Evolutionary conservation across 306 rosid genomes (phyloP).

Genomic region (Casuarina glauca): DNA sequence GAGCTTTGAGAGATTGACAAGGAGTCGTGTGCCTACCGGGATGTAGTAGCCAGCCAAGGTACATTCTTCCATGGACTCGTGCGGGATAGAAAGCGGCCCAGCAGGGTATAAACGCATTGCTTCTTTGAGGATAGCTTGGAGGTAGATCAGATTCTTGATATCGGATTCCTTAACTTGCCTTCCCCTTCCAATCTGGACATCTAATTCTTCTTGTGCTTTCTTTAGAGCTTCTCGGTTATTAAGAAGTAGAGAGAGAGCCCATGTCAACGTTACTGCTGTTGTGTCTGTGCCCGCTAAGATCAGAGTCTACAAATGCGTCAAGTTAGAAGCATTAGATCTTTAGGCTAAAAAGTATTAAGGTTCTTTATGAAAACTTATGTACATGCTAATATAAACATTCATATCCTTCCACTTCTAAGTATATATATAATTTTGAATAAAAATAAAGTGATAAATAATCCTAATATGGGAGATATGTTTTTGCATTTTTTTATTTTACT

Average conservation of each 20-base stretch:
- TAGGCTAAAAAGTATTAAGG: too few species aligned
- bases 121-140: slow-evolving; percentile 56
- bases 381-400: too few species aligned
- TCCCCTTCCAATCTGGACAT: slow-evolving; percentile 44
- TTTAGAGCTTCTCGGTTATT: slow-evolving; percentile 30
- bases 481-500: too few species aligned
- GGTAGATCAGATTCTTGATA: slow-evolving; percentile 40
- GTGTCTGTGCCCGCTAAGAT: slow-evolving; percentile 46
- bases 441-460: too few species aligned
- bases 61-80: slow-evolving; percentile 43
- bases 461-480: too few species aligned
- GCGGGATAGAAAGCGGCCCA: slow-evolving; percentile 38
- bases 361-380: too few species aligned
- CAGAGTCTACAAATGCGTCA: background rate
- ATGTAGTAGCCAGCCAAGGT: slow-evolving; percentile 38
- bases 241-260: slow-evolving; percentile 43
- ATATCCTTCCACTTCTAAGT: too few species aligned
- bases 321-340: background rate
- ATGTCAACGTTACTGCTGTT: slow-evolving; percentile 38
- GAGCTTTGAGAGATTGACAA: slow-evolving; percentile 49
- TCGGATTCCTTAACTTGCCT: slow-evolving; percentile 49
- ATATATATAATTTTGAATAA: too few species aligned
- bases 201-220: slow-evolving; percentile 45
- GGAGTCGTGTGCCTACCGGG: slow-evolving; percentile 37
- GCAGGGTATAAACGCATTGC: slow-evolving; percentile 45